Conservation (phyloP, 352 stramenopile species). For the Thalassiosira mediterranea region DNA sequence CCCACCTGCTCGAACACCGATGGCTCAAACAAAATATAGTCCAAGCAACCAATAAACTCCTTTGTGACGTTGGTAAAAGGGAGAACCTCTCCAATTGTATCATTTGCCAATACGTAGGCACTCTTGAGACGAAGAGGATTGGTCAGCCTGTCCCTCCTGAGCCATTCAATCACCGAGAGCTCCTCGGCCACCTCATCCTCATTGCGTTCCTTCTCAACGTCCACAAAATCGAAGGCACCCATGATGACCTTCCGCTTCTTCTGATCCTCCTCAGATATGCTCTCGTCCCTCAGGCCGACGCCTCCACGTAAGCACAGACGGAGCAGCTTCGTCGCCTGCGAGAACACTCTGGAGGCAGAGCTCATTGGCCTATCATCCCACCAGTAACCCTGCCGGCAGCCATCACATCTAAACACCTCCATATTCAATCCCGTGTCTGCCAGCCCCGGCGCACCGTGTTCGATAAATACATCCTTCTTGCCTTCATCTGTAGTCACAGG, state of each 20-base stretch:
- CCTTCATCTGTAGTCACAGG: conserved; percentile 54
- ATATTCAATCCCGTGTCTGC: conserved; percentile 42
- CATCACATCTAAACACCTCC: conserved; percentile 72
- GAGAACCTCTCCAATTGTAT: conserved; percentile 46
- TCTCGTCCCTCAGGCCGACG: conserved; percentile 59
- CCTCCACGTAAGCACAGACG: conserved; percentile 66
- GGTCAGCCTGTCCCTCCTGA: conserved; percentile 65
- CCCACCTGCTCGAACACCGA: conserved; percentile 48
- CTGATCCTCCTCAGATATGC: conserved; percentile 10
- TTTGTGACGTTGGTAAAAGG: conserved; percentile 81
- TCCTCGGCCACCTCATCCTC: conserved; percentile 13
- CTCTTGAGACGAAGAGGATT: conserved; percentile 69
- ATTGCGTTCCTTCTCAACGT: conserved; percentile 54
- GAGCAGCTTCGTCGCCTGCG: conserved; percentile 67
- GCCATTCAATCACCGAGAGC: conserved; percentile 67
- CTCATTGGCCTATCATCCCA: conserved; percentile 76
- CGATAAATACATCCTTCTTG: conserved; percentile 67
- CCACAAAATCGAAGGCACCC: conserved; percentile 75
- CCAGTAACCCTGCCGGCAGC: conserved; percentile 80
- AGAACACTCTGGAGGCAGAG: conserved; percentile 76
- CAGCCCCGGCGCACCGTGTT: conserved; percentile 62
- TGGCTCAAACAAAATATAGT: conserved; percentile 76
- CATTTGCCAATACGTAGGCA: conserved; percentile 57
- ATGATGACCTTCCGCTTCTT: conserved; percentile 42
- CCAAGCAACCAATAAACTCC: conserved; percentile 75